Base-by-base conservation (phyloP, 495 filamentous ascomycete genomes). In the Hypoxylon intermedium region DNA sequence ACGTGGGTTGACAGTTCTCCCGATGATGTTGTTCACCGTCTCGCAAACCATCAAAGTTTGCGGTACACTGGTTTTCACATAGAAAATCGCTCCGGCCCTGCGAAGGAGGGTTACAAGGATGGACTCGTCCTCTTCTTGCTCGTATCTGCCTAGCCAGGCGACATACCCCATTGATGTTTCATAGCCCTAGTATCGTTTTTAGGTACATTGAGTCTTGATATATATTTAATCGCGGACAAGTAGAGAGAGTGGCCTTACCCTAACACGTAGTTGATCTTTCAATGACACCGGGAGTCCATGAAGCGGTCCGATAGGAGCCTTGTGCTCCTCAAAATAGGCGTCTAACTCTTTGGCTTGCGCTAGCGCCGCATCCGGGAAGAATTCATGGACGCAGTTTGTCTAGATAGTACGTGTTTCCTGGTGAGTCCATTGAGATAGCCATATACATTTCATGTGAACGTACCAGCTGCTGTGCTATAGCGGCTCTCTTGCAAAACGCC, bases 51-150 rank as follows among this genome's bases (percentile, higher is more conserved):
- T 80, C 31, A 96, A 83, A 0, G 91, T 92, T 38, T 90, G 86
- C 0, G 92, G 92, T 13, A 94, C 73, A 47, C 91, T 91, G 1
- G 92, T 96, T 79, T 96, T 96, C 12, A 90, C 89, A 72, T 93
- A 95, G n/a, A 91, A 90, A 5, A 96, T 82, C 11, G 92, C 92
- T 13, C 88, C 87, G 19, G 90, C 90, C 67, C 88, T 85, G 65
- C 89, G 87, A 24, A 96, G 72, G 0, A 96, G 63, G 46, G 77
- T 48, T 2, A 61, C 70, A 0, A 74, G 59, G 44, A 68, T 67
- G 11, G 72, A 33, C 24, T 72, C 70, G 24, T 66, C 21, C 11
- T 26, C n/a, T n/a, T n/a, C n/a, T n/a, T 5, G 1, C 65, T 70
- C 3, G 68, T 66, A 30, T 69, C 58, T n/a, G n/a, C 60, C 70